These are phyloP conservation scores for Xanthoparmelia taractica DNA, from an alignment of 495 filamentous ascomycete species.

Conservation along the genomic window DNA sequence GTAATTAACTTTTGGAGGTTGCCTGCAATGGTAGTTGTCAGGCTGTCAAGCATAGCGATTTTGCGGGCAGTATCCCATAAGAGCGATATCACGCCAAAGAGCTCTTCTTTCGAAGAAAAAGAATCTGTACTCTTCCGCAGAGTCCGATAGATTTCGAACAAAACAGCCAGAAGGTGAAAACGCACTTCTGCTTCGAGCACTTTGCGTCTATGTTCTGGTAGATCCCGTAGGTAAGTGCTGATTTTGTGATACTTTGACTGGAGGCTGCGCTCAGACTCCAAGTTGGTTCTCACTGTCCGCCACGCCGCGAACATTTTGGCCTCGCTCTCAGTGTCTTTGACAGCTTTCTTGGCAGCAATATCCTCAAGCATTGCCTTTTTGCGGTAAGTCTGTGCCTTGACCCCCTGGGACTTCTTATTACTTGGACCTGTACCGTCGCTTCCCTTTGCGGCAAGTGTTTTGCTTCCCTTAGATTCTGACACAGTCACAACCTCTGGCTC, in stretches of 20 bases:
- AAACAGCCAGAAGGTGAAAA: conserved; percentile 32
- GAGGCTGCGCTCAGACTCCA: conserved; percentile 26
- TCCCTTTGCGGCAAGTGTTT: conserved; percentile 16
- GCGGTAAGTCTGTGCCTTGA: conserved; percentile 19
- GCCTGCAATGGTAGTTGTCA: conserved; percentile 32
- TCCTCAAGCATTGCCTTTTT: conserved; percentile 23
- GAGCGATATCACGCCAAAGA: conserved; percentile 18
- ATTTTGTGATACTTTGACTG: conserved; percentile 31
- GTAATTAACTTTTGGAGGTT: conserved; percentile 25
- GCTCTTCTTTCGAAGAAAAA: conserved; percentile 16
- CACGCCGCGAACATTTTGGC: conserved; percentile 31
- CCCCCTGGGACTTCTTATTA: conserved; percentile 26
- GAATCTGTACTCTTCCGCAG: conserved; percentile 25
- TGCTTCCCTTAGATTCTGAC: conserved; percentile 19
- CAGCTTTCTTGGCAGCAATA: conserved; percentile 32
- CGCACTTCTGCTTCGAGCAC: conserved; percentile 34
- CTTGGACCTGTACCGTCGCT: conserved; percentile 22
- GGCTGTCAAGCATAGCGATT: conserved; percentile 6
- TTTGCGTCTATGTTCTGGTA: conserved; percentile 22
- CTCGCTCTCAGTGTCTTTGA: conserved; percentile 30
- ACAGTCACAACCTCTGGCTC: conserved; percentile 54
- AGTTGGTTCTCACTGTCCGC: conserved; percentile 27
- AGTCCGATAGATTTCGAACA: conserved; percentile 29
- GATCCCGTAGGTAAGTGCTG: conserved; percentile 29
- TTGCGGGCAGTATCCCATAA: conserved; percentile 24